Evolutionary conservation across 345 rosid genomes (phyloP).

Genomic region (Eucalyptus fibrosa): DNA sequence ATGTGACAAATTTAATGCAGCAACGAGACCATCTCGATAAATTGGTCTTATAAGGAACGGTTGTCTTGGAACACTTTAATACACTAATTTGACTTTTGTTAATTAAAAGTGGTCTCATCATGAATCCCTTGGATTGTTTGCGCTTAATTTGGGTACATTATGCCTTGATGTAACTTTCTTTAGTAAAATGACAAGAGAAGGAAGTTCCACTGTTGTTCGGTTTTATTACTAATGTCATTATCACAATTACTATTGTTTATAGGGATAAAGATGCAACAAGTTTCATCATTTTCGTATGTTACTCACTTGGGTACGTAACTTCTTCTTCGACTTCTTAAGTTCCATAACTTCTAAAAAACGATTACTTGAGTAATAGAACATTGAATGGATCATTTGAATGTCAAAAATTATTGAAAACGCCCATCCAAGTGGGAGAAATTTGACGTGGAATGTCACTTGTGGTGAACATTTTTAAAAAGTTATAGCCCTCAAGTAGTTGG

Average conservation of each 20-base stretch:
- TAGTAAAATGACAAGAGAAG: background rate
- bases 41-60: background rate
- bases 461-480: background rate
- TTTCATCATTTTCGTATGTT: background rate
- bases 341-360: no score
- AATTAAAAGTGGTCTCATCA: background rate
- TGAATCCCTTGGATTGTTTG: background rate
- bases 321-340: no score
- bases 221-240: background rate
- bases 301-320: background rate
- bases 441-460: background rate
- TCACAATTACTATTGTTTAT: background rate
- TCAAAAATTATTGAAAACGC: no score
- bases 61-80: background rate
- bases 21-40: background rate
- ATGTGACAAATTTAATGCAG: background rate
- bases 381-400: no score
- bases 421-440: background rate
- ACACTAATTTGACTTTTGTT: background rate
- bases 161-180: background rate
- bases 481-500: rapidly evolving
- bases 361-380: no score
- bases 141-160: background rate
- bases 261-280: rapidly evolving
- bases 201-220: background rate